phyloP scores from a whole-genome alignment of 225 moss, liverwort and hornwort species.

The Antitrichia curtipendula region DNA sequence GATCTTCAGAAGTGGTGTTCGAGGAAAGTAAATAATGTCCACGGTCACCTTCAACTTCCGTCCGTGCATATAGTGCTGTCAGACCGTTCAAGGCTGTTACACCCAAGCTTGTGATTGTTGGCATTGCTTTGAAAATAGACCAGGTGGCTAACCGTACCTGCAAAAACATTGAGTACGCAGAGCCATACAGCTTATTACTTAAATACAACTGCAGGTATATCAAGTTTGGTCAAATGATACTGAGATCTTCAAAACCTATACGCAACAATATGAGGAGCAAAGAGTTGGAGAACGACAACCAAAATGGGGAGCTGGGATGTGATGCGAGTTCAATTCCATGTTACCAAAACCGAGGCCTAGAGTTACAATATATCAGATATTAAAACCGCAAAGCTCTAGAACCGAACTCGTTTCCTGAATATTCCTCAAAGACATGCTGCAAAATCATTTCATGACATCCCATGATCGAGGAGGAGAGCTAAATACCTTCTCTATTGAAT shows the following conservation, averaged over 20 bases:
- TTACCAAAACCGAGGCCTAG: background rate
- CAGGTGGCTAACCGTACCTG: conserved; percentile 61
- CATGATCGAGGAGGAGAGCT: background rate
- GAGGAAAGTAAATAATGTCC: conserved; percentile 24
- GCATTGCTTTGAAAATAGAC: conserved; percentile 70
- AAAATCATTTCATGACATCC: background rate
- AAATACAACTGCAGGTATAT: background rate
- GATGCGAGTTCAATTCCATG: background rate
- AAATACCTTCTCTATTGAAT: conserved; percentile 25
- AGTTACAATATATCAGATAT: background rate
- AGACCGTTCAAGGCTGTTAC: conserved; percentile 57
- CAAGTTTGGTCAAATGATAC: background rate
- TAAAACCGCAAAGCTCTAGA: background rate
- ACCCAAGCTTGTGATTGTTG: conserved; percentile 58
- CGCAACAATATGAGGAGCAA: background rate
- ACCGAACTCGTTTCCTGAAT: background rate
- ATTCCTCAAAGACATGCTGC: background rate
- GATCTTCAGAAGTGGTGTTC: conserved; percentile 23
- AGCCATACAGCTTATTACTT: background rate
- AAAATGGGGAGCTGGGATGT: background rate
- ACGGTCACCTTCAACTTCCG: conserved; percentile 8
- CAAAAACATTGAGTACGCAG: background rate
- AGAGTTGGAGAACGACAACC: background rate
- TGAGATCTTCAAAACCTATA: background rate
- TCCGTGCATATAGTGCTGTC: conserved; percentile 39